These are phyloP conservation scores for Harringtonia aguacate DNA, from an alignment of 2,329 filamentous ascomycete genomes.

Conservation along the genomic window DNA sequence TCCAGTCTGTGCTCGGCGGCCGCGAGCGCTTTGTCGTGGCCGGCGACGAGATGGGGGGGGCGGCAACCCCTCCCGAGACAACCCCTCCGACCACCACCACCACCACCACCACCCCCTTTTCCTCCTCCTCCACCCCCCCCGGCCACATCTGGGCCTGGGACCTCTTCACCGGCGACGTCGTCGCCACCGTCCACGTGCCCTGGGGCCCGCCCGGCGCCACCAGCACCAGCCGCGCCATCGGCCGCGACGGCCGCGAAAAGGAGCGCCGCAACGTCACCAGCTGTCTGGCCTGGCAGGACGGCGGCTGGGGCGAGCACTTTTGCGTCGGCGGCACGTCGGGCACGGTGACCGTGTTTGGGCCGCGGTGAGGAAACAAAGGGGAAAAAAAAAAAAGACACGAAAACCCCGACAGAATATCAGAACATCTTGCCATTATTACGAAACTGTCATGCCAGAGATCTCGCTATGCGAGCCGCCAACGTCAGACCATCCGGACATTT, in stretches of 20 bases:
- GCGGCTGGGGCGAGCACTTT: slow-evolving; percentile 53
- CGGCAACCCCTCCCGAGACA: slow-evolving; percentile 9
- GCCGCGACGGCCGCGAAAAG: slow-evolving; percentile 50
- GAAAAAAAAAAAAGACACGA: not conserved
- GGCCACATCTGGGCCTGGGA: slow-evolving; percentile 76
- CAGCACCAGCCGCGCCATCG: slow-evolving; percentile 39
- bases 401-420: too few relatives aligned
- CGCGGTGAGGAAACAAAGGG: not conserved
- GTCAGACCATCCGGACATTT: too few relatives aligned
- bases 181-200: slow-evolving; percentile 49
- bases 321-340: slow-evolving; percentile 56
- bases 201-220: slow-evolving; percentile 36
- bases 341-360: slow-evolving; percentile 52
- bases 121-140: slow-evolving; percentile 24
- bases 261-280: slow-evolving; percentile 48
- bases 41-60: slow-evolving; percentile 70
- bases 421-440: too few relatives aligned
- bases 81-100: slow-evolving; percentile 13
- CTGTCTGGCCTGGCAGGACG: slow-evolving; percentile 52
- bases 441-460: too few relatives aligned
- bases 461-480: too few relatives aligned
- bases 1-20: slow-evolving; percentile 64
- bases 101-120: not conserved
- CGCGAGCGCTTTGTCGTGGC: slow-evolving; percentile 69
- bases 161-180: slow-evolving; percentile 59